Evolutionary conservation across 768 basidiomycete species (phyloP).

Genomic region (Pisolithus marmoratus): DNA sequence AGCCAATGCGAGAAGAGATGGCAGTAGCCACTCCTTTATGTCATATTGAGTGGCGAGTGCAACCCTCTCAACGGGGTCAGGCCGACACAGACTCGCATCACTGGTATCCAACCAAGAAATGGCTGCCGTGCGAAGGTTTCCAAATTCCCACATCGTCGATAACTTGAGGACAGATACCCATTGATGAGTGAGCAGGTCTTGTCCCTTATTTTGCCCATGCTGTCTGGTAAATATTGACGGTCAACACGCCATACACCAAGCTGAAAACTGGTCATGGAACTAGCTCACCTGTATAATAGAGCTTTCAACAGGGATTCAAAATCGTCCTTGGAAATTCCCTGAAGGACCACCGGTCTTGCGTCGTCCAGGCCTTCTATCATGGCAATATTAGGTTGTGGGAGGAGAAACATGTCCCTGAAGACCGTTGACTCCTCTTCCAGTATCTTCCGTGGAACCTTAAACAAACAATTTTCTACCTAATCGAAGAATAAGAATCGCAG

Average conservation of each 20-base stretch:
- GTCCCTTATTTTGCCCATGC: not conserved
- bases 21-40: too few species aligned
- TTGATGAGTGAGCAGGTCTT: not conserved
- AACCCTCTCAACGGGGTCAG: too few species aligned
- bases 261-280: too few species aligned
- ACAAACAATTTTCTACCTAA: slow-evolving; percentile 18
- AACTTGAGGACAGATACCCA: slow-evolving; percentile 3
- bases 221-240: not conserved
- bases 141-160: not conserved
- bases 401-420: slow-evolving; percentile 16
- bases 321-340: slow-evolving; percentile 11
- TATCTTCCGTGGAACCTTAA: slow-evolving; percentile 13
- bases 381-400: slow-evolving; percentile 6
- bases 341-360: slow-evolving; percentile 11
- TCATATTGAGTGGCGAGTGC: too few species aligned
- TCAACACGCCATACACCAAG: not conserved
- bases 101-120: too few species aligned
- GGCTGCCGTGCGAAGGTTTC: too few species aligned
- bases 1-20: too few species aligned
- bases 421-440: slow-evolving; percentile 13
- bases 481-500: not conserved
- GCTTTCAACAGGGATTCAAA: slow-evolving; percentile 14
- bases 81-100: too few species aligned
- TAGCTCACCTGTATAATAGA: slow-evolving; percentile 8
- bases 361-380: slow-evolving; percentile 12